A percentile compares a stretch with the other conserved stretches of the same genome.
These are phyloP conservation scores for Colletotrichum horii DNA, from an alignment of 2,329 filamentous ascomycete genomes.

Conservation along the genomic window DNA sequence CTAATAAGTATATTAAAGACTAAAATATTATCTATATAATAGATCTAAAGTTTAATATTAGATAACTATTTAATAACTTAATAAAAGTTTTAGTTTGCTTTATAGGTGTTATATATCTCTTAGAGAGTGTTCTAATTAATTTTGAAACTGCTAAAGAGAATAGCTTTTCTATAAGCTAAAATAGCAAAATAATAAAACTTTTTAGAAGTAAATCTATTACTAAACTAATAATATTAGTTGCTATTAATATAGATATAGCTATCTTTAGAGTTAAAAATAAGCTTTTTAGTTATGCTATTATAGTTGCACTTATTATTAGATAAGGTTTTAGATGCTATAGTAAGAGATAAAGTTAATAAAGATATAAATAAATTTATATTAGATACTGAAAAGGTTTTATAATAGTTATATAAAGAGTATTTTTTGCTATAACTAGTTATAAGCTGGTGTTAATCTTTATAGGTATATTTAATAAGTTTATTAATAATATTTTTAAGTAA, in stretches of 20 bases:
- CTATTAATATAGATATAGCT: neutral
- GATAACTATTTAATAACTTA: no score
- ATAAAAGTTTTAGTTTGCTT: no score
- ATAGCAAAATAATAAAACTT: neutral
- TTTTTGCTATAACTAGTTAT: no score
- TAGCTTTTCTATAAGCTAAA: fast-evolving
- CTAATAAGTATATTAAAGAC: no score
- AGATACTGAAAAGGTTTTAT: neutral
- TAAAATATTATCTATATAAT: neutral
- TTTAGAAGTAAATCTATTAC: neutral
- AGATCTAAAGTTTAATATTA: no score
- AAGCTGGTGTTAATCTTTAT: neutral
- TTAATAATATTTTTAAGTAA: neutral
- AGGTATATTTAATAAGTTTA: neutral
- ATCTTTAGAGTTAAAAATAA: neutral
- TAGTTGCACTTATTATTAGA: no score
- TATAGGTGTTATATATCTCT: no score
- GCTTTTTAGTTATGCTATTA: no score
- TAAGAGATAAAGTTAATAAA: neutral
- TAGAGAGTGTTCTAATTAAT: neutral
- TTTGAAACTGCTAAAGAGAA: neutral
- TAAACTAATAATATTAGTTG: neutral
- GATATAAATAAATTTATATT: neutral
- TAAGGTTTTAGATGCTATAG: neutral
- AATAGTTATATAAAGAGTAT: neutral